Conservation (phyloP, 169 alveolate genomes). For the Plasmodium gallinaceum region DNA sequence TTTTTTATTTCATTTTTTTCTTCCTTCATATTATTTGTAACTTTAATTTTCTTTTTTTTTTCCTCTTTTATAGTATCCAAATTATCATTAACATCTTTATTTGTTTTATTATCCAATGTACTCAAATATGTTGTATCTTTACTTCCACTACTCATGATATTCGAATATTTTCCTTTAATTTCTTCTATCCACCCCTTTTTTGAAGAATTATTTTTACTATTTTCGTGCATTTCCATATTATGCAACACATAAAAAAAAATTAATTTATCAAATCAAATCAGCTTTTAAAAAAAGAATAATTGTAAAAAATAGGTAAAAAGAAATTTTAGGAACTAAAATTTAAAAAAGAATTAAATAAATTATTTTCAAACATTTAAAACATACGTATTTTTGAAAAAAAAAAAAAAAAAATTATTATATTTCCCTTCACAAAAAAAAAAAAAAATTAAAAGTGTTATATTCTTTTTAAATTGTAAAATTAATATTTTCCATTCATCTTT, state of each 20-base stretch:
- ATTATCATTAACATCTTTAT: too few species aligned
- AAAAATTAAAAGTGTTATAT: too few species aligned
- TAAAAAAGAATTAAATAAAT: too few species aligned
- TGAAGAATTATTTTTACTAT: background rate
- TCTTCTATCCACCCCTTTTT: constrained; percentile 28
- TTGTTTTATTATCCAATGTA: background rate
- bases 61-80: background rate
- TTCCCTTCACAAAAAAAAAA: too few species aligned
- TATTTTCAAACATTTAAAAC: too few species aligned
- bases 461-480: too few species aligned
- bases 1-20: background rate
- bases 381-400: too few species aligned
- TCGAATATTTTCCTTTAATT: constrained; percentile 11
- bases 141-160: background rate
- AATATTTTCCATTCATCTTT: too few species aligned
- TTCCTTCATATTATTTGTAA: background rate
- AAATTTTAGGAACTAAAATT: too few species aligned
- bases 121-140: background rate
- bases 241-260: background rate
- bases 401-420: too few species aligned
- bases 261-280: background rate
- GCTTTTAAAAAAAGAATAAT: too few species aligned
- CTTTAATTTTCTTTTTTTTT: background rate
- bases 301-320: too few species aligned
- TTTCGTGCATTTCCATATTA: constrained; percentile 20